Base-by-base conservation (phyloP, 805 yeast genomes). In the Metschnikowia chrysomelidarum region DNA sequence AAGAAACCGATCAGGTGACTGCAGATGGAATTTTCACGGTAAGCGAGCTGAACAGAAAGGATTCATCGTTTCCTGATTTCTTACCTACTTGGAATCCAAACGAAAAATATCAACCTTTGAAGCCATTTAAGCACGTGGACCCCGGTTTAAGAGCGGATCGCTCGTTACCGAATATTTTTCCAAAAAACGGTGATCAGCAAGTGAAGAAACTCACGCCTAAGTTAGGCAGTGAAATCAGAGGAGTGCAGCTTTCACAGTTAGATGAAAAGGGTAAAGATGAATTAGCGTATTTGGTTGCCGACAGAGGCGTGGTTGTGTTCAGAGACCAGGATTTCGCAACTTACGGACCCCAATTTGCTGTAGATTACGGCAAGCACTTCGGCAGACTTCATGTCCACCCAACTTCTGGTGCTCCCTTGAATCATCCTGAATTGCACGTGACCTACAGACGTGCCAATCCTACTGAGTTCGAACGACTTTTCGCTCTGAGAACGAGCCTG, bases 301-400 rank as follows among this genome's bases (percentile, higher is more conserved):
- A 79, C 53, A 64, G 83, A 51, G 87, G 85, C 53, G 84, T 83
- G 27, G 80, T 76, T 21, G 73, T 77, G 4, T 78, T 81, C 56
- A 69, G 82, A 51, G 71, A 76, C 41, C 87, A 81, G 58, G 87
- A 83, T 55, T 71, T 83, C 43, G 46, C 43, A 9, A 26, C 24
- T 8, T 59, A 71, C 38, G 76, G 81, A 4, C 75, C 78, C 3
- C 64, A 60, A 19, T 71, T 67, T 45, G 72, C 58, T 18, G 73
- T 64, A 17, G 66, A 80, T 24, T 79, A 68, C 59, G 86, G 83
- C 32, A 60, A 59, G 30, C 75, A 82, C 54, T 83, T 78, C 54
- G 89, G 91, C 23, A 78, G 79, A 22, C 68, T 78, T 41, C 88
- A 83, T 57, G 70, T 80, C 41, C 89, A 83, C 53, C 86, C 87